Evolutionary conservation across 2,329 filamentous ascomycete species (phyloP).

Genomic region (Scedosporium dehoogii): DNA sequence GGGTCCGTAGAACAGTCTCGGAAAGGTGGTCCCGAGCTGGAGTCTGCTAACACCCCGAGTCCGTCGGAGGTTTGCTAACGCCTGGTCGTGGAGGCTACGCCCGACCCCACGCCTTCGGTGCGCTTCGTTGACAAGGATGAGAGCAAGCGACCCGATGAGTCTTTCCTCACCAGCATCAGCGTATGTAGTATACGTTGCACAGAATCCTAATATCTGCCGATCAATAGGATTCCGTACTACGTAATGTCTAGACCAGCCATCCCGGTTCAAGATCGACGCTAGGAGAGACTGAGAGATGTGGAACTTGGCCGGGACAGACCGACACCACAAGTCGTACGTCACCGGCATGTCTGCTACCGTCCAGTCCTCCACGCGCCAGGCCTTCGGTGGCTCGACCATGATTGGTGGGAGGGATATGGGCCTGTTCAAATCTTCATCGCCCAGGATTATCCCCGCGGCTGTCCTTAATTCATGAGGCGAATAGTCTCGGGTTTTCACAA

Average conservation of each 20-base stretch:
- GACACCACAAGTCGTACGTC: slow-evolving; percentile 36
- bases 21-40: slow-evolving; percentile 49
- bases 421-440: slow-evolving; percentile 12
- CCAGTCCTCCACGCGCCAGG: slow-evolving; percentile 33
- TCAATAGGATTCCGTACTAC: slow-evolving; percentile 37
- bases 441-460: slow-evolving; percentile 43
- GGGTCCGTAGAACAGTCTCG: slow-evolving; percentile 45
- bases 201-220: slow-evolving; percentile 41
- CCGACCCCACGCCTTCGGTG: slow-evolving; percentile 42
- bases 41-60: slow-evolving; percentile 42
- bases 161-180: slow-evolving; percentile 40
- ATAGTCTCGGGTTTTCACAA: slow-evolving; percentile 41
- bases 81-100: slow-evolving; percentile 40
- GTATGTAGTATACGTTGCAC: slow-evolving; percentile 50
- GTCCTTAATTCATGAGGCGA: slow-evolving; percentile 34
- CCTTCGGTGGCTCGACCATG: slow-evolving; percentile 18
- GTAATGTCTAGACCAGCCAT: slow-evolving; percentile 48
- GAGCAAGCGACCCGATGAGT: slow-evolving; percentile 45
- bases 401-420: neutral
- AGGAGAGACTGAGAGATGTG: slow-evolving; percentile 31
- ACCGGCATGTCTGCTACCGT: slow-evolving; percentile 27
- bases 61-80: slow-evolving; percentile 35
- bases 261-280: slow-evolving; percentile 36
- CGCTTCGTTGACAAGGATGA: slow-evolving; percentile 39
- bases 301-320: slow-evolving; percentile 34